Conservation (phyloP, 2,329 filamentous ascomycete genomes). For the Fusarium fracticaudum region DNA sequence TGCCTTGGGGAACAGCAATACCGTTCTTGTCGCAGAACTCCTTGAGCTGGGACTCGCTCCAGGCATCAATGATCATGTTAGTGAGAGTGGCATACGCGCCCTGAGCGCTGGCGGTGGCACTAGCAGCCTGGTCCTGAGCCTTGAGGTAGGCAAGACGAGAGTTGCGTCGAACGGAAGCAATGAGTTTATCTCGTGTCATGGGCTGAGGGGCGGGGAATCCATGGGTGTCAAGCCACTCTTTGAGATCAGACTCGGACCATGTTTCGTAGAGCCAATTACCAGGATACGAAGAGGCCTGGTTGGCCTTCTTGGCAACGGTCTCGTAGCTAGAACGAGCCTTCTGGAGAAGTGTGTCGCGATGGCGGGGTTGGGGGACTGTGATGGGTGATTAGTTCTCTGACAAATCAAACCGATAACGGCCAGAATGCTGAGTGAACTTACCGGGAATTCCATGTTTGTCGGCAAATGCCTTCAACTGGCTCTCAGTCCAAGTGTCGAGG, state of each 20-base stretch:
- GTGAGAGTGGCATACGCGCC: constrained; percentile 78
- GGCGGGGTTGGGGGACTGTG: constrained; percentile 81
- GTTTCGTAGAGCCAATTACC: constrained; percentile 93
- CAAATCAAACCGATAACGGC: too few species aligned
- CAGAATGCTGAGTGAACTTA: constrained; percentile 42
- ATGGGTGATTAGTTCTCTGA: background rate
- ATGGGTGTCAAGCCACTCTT: constrained; percentile 90
- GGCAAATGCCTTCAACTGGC: constrained; percentile 90
- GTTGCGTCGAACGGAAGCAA: constrained; percentile 91
- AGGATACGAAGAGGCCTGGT: constrained; percentile 85
- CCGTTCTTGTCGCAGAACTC: constrained; percentile 92
- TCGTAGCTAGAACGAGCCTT: constrained; percentile 86
- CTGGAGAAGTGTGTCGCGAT: constrained; percentile 82
- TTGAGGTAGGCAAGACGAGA: constrained; percentile 80
- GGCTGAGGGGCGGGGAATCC: constrained; percentile 89
- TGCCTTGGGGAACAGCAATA: constrained; percentile 88
- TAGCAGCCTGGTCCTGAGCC: constrained; percentile 67
- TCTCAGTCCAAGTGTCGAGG: constrained; percentile 94
- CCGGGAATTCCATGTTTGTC: constrained; percentile 86
- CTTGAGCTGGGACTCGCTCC: constrained; percentile 90
- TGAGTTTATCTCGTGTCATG: constrained; percentile 83
- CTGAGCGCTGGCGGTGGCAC: constrained; percentile 71
- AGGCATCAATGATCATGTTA: constrained; percentile 86
- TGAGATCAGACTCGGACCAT: constrained; percentile 94
- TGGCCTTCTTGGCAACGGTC: constrained; percentile 74